phyloP scores from a whole-genome alignment of 768 basidiomycete genomes.

The Amanita molliuscula region DNA sequence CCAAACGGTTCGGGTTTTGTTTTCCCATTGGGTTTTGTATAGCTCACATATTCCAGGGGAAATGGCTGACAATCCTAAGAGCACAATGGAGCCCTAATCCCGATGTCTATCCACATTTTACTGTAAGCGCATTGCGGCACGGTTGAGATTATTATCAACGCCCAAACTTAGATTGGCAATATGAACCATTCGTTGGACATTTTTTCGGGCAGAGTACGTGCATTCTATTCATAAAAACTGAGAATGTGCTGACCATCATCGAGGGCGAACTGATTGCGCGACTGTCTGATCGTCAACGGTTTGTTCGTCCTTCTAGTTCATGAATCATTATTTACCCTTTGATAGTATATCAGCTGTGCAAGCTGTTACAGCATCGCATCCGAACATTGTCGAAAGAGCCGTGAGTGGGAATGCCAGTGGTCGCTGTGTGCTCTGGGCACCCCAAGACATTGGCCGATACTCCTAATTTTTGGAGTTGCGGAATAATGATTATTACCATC shows the following conservation, averaged over 20 bases:
- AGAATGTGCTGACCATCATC: not conserved
- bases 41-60: slow-evolving; percentile 37
- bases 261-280: slow-evolving; percentile 64
- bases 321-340: slow-evolving; percentile 2
- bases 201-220: slow-evolving; percentile 53
- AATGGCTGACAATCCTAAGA: slow-evolving; percentile 70
- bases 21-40: not conserved
- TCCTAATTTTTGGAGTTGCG: not conserved
- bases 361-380: slow-evolving; percentile 87
- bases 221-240: not conserved
- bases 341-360: slow-evolving; percentile 71
- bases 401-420: slow-evolving; percentile 75
- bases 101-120: slow-evolving; percentile 76
- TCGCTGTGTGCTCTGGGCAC: slow-evolving; percentile 74
- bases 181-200: slow-evolving; percentile 75
- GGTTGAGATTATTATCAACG: not conserved
- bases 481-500: not conserved
- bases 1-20: slow-evolving; percentile 50
- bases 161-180: slow-evolving; percentile 47
- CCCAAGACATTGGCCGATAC: slow-evolving; percentile 16
- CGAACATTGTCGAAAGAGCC: slow-evolving; percentile 59
- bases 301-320: slow-evolving; percentile 10
- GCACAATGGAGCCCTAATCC: slow-evolving; percentile 76
- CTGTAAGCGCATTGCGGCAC: slow-evolving; percentile 32
- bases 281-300: slow-evolving; percentile 50